These are phyloP conservation scores for Exophiala viscosa DNA, from an alignment of 2,329 filamentous ascomycete species.

Conservation along the genomic window DNA sequence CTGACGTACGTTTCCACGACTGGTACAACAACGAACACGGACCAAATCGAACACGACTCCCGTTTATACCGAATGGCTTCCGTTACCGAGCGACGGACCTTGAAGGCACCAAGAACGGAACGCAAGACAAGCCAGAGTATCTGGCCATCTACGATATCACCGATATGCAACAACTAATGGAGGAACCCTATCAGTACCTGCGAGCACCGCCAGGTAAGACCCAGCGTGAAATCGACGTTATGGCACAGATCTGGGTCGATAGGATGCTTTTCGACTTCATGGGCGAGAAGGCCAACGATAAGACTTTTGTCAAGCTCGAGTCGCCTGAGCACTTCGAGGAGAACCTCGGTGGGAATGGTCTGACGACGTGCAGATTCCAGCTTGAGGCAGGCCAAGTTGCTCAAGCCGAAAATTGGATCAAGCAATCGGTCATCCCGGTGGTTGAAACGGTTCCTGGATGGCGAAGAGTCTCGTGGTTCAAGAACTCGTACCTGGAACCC, in stretches of 20 bases:
- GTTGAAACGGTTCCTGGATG: slow-evolving; percentile 72
- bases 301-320: slow-evolving; percentile 47
- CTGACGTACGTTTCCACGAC: slow-evolving; percentile 65
- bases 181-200: slow-evolving; percentile 62
- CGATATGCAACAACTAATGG: slow-evolving; percentile 66
- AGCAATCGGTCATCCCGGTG: slow-evolving; percentile 2
- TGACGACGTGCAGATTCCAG: slow-evolving; percentile 60
- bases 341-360: slow-evolving; percentile 57
- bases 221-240: slow-evolving; percentile 58
- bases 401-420: background rate
- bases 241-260: slow-evolving; percentile 64
- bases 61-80: slow-evolving; percentile 72
- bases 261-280: slow-evolving; percentile 68
- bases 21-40: slow-evolving; percentile 96
- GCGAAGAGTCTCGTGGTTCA: slow-evolving; percentile 68
- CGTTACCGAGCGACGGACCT: slow-evolving; percentile 69
- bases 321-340: slow-evolving; percentile 59
- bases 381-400: slow-evolving; percentile 33
- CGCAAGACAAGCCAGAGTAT: slow-evolving; percentile 40
- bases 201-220: slow-evolving; percentile 50
- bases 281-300: slow-evolving; percentile 49
- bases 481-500: slow-evolving; percentile 61
- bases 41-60: slow-evolving; percentile 70
- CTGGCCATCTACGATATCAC: slow-evolving; percentile 37
- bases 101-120: slow-evolving; percentile 9